phyloP scores from a whole-genome alignment of 2,329 filamentous ascomycete genomes.

The Diaporthe ilicicola region DNA sequence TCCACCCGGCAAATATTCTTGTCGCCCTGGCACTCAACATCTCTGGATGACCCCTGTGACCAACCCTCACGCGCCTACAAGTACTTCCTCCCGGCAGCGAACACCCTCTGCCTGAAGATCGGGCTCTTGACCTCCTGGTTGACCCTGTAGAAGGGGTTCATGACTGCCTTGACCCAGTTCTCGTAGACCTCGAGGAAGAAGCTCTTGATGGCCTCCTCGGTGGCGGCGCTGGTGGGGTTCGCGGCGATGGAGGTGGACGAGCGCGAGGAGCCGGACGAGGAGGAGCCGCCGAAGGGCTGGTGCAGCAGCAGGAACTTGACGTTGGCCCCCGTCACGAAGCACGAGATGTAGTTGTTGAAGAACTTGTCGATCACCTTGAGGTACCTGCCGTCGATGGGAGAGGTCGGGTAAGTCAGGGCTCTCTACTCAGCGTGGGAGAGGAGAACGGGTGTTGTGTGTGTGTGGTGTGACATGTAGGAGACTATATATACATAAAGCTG shows the following conservation, averaged over 20 bases:
- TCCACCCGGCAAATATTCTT: not conserved
- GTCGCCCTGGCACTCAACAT: constrained; percentile 37
- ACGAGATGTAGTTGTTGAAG: constrained; percentile 93
- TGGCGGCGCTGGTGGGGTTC: constrained; percentile 88
- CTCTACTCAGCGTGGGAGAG: not conserved
- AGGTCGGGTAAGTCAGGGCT: not conserved
- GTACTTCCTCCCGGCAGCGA: constrained; percentile 91
- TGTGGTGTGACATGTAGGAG: too few relatives aligned
- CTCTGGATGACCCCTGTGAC: not conserved
- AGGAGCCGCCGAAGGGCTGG: constrained; percentile 67
- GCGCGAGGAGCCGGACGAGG: constrained; percentile 50
- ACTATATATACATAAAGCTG: too few relatives aligned
- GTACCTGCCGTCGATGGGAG: constrained; percentile 67
- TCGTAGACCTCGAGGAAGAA: constrained; percentile 98
- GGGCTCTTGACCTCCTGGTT: constrained; percentile 89
- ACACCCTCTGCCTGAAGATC: constrained; percentile 83
- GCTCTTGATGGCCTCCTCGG: constrained; percentile 93
- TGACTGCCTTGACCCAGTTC: constrained; percentile 94
- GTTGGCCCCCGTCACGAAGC: constrained; percentile 92
- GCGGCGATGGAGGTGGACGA: constrained; percentile 77
- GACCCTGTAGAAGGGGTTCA: constrained; percentile 93
- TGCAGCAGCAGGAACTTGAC: constrained; percentile 95
- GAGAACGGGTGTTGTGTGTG: too few relatives aligned
- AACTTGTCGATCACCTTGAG: constrained; percentile 97
- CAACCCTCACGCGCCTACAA: constrained; percentile 56